Percentiles rank a stretch among this genome's conserved stretches.
These are phyloP conservation scores for Colletotrichum karsti DNA, from an alignment of 2,329 filamentous ascomycete species.

Conservation along the genomic window DNA sequence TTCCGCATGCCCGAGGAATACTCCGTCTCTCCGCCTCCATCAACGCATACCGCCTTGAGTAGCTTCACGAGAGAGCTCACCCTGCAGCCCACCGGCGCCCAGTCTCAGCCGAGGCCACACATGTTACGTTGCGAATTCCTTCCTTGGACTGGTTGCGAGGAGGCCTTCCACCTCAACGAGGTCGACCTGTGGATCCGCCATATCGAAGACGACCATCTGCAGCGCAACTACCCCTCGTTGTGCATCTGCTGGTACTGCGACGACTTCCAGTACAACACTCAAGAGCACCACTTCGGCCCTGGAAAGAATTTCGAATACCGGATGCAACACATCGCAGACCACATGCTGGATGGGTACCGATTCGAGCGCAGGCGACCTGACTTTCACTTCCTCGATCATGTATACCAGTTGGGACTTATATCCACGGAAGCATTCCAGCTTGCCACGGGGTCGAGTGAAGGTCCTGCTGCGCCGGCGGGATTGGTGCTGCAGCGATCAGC, in stretches of 20 bases:
- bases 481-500: background rate
- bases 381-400: constrained; percentile 18
- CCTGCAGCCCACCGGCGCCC: background rate
- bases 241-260: constrained; percentile 62
- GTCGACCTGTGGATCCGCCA: constrained; percentile 56
- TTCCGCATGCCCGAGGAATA: constrained; percentile 7
- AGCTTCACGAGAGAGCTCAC: background rate
- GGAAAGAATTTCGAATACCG: constrained; percentile 44
- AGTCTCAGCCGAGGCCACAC: constrained; percentile 16
- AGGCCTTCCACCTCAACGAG: constrained; percentile 47
- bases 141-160: constrained; percentile 43
- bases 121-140: constrained; percentile 56
- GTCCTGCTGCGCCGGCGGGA: background rate
- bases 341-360: constrained; percentile 43
- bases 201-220: constrained; percentile 46
- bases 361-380: constrained; percentile 21
- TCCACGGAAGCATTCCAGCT: background rate
- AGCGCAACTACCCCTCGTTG: constrained; percentile 40
- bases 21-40: constrained; percentile 33
- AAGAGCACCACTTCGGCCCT: constrained; percentile 20
- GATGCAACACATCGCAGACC: constrained; percentile 59
- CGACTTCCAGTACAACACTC: constrained; percentile 38
- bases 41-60: constrained; percentile 29
- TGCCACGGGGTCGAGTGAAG: constrained; percentile 5
- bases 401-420: background rate